Base-by-base conservation (phyloP, 805 yeast species). In the Monosporozyma siamensis region DNA sequence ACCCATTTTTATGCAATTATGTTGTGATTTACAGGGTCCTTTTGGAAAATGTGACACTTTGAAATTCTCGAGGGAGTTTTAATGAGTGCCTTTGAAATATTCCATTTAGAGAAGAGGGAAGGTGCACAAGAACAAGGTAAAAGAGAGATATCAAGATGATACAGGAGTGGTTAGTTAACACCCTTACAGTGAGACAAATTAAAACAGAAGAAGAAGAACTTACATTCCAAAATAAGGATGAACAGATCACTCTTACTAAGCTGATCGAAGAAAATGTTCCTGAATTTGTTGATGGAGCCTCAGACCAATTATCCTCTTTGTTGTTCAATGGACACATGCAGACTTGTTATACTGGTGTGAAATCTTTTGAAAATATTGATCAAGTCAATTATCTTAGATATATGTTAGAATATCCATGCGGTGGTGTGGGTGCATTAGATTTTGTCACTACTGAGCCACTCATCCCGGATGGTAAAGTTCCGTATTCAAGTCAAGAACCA, bases 351-450 rank as follows among this genome's bases (percentile, higher is more conserved):
- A 81, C 88, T 24, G 75, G 80, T 0, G 53, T 67, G 20, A 68
- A 71, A 38, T 62, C 65, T 22, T 70, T 72, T 41, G 65, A 71
- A 17, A 58, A 60, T 12, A 62, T 64, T 23, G 80, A 80, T 51
- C 52, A 58, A 27, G 70, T 82, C 5, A 72, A 72, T 56, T 86
- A 83, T 52, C 84, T 82, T 7, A 67, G 95, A 41, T 68, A 75
- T 49, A 56, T 79, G 4, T 56, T 75, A 42, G 58, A 56, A 37
- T 74, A 72, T 42, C 56, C 66, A 3, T 89, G 83, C 53, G 81
- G 80, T 2, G 86, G 86, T 1, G 70, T 72, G 40, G 80, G 82
- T 40, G 74, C 89, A 2, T 68, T 81, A n/a, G 95, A 85, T 63
- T 71, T 77, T 4, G 68, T 81, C 8, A 34, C 45, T 12, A 17